A percentile compares a stretch with the other conserved stretches of the same genome.
These are phyloP conservation scores for Xerocomellus chrysenteron DNA, from an alignment of 768 basidiomycete genomes.

Conservation along the genomic window DNA sequence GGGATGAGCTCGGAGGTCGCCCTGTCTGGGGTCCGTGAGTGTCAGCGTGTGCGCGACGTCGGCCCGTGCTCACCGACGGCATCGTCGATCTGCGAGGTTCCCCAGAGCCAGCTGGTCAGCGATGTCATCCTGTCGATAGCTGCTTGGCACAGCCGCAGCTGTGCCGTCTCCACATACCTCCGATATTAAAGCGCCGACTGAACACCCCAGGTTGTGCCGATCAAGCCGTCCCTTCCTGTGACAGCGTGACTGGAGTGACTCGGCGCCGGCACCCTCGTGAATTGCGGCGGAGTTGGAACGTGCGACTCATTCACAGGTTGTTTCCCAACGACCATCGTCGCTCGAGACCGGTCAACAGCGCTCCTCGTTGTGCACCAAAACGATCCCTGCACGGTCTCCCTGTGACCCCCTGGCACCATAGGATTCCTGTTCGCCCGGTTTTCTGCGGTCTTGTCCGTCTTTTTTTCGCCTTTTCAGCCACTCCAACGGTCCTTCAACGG, in stretches of 20 bases:
- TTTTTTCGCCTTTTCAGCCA: slow-evolving; percentile 16
- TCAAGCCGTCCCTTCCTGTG: slow-evolving; percentile 1
- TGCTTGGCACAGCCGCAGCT: slow-evolving; percentile 17
- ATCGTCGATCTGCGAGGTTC: slow-evolving; percentile 78
- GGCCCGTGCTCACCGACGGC: slow-evolving; percentile 61
- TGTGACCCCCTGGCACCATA: background rate
- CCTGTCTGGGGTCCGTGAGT: slow-evolving; percentile 63
- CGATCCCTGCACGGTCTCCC: slow-evolving; percentile 1
- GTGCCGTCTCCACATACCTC: slow-evolving; percentile 14
- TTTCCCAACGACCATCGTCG: slow-evolving; percentile 35
- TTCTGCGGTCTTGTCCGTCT: slow-evolving; percentile 10
- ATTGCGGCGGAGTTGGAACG: slow-evolving; percentile 35
- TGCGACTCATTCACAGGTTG: slow-evolving; percentile 34
- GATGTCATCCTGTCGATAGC: slow-evolving; percentile 47
- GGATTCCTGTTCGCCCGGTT: slow-evolving; percentile 7
- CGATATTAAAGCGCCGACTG: slow-evolving; percentile 25
- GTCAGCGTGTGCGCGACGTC: slow-evolving; percentile 10
- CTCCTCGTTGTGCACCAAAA: slow-evolving; percentile 11
- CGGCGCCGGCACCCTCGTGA: slow-evolving; percentile 18
- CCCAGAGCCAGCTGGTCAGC: slow-evolving; percentile 74
- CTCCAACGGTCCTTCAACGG: slow-evolving; percentile 2
- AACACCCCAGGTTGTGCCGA: slow-evolving; percentile 1
- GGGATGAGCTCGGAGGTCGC: slow-evolving; percentile 91
- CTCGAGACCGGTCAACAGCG: slow-evolving; percentile 17
- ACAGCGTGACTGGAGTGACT: slow-evolving; percentile 23